Conservation (phyloP, 805 yeast genomes). For the Lipomyces yamadae region DNA sequence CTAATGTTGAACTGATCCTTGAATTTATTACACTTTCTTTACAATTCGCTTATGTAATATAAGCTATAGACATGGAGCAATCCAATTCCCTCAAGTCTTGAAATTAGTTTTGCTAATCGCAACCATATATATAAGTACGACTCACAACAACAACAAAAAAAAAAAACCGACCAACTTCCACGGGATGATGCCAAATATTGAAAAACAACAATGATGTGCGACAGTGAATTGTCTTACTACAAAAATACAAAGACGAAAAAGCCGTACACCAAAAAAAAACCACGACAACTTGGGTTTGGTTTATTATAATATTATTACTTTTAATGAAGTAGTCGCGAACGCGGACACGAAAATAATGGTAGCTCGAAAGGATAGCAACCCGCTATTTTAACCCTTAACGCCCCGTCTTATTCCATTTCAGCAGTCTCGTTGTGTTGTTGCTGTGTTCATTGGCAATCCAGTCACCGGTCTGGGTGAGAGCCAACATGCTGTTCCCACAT, state of each 20-base stretch:
- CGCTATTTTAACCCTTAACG: not conserved
- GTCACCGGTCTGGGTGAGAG: constrained; percentile 8
- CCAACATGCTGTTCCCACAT: constrained; percentile 37
- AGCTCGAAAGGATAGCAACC: not conserved
- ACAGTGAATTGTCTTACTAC: not conserved
- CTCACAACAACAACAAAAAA: not conserved
- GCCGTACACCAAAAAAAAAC: not conserved
- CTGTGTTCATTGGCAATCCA: not conserved
- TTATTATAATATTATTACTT: not conserved
- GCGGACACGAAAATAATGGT: not conserved
- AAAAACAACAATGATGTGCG: not conserved
- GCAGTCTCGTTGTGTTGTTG: not conserved
- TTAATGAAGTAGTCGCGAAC: not conserved
- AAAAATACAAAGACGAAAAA: not conserved
- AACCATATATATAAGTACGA: not conserved
- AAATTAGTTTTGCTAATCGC: not conserved
- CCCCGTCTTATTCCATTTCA: constrained; percentile 3
- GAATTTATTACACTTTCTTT: not conserved
- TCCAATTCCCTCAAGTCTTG: not conserved
- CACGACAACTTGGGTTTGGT: not conserved
- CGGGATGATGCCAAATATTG: not conserved
- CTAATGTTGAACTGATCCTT: not conserved
- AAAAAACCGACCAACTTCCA: not conserved
- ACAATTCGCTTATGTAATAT: not conserved
- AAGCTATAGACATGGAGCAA: not conserved